phyloP scores from a whole-genome alignment of 306 rosid species.

The Carpinus fangiana region DNA sequence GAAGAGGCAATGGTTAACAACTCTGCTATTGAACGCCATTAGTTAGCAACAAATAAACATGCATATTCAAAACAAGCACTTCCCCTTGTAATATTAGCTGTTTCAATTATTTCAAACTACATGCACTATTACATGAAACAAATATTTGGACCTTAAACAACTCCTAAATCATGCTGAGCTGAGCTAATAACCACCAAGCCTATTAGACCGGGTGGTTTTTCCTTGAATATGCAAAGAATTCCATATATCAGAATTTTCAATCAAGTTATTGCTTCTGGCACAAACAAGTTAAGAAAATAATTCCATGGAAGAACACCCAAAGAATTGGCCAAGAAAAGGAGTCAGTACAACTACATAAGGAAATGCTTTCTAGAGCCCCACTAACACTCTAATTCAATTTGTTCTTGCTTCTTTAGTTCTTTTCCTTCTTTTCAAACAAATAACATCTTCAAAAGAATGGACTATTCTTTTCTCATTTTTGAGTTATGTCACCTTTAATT shows the following conservation, averaged over 20 bases:
- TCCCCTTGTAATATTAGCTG: neutral
- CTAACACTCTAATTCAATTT: slow-evolving; percentile 1
- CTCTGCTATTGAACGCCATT: neutral
- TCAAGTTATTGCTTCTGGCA: slow-evolving; percentile 2
- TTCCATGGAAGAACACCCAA: slow-evolving; percentile 26
- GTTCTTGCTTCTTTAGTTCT: neutral
- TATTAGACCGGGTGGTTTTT: neutral
- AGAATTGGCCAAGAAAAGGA: slow-evolving; percentile 30
- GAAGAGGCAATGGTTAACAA: neutral
- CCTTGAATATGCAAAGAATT: neutral
- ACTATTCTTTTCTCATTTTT: slow-evolving; percentile 8
- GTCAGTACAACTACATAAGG: slow-evolving; percentile 25
- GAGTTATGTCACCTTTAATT: slow-evolving; percentile 24
- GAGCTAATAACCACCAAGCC: neutral
- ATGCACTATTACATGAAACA: neutral
- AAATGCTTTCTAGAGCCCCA: slow-evolving; percentile 23
- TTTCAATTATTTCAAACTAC: neutral
- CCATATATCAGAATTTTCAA: neutral
- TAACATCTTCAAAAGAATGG: slow-evolving; percentile 35
- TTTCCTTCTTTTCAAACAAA: slow-evolving; percentile 19
- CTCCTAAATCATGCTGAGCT: neutral
- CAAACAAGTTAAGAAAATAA: slow-evolving; percentile 24
- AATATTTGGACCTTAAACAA: neutral
- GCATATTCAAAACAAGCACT: neutral
- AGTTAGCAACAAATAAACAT: neutral